Percentiles rank a stretch among this genome's conserved stretches.
phyloP scores from a whole-genome alignment of 2,329 filamentous ascomycete species.

The Trichoderma koningii region DNA sequence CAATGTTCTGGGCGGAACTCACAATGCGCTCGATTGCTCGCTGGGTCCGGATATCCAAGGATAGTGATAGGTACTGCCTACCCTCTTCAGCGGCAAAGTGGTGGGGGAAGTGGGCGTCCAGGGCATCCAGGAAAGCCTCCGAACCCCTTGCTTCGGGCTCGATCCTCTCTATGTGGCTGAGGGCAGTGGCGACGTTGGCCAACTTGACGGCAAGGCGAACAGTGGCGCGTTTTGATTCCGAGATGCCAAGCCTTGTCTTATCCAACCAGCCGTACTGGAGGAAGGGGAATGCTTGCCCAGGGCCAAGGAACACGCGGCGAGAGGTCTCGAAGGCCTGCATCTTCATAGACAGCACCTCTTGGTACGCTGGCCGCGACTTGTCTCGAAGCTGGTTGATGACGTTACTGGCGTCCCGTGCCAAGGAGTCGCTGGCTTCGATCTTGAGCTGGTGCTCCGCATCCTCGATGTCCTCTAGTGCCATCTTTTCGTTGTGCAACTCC shows the following conservation, averaged over 20 bases:
- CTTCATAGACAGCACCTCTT: slow-evolving; percentile 34
- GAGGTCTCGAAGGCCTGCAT: slow-evolving; percentile 35
- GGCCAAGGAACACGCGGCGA: slow-evolving; percentile 34
- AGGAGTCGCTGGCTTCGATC: slow-evolving; percentile 34
- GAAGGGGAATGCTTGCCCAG: slow-evolving; percentile 31
- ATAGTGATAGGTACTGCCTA: slow-evolving; percentile 32
- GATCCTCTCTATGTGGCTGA: slow-evolving; percentile 36
- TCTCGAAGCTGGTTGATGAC: slow-evolving; percentile 36
- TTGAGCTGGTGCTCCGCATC: slow-evolving; percentile 32
- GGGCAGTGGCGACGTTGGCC: slow-evolving; percentile 43
- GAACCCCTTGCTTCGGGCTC: slow-evolving; percentile 27
- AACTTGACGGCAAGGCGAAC: slow-evolving; percentile 33
- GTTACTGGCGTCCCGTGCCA: slow-evolving; percentile 35
- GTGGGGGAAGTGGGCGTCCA: slow-evolving; percentile 39
- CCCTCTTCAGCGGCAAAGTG: slow-evolving; percentile 34
- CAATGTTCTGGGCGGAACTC: slow-evolving; percentile 7
- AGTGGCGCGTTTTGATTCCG: neutral
- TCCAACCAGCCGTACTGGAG: slow-evolving; percentile 35
- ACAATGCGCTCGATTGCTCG: slow-evolving; percentile 38
- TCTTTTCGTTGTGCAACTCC: neutral
- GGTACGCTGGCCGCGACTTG: slow-evolving; percentile 29
- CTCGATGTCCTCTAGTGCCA: slow-evolving; percentile 25
- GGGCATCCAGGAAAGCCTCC: slow-evolving; percentile 36
- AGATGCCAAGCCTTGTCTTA: slow-evolving; percentile 6
- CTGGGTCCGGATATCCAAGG: slow-evolving; percentile 44